A percentile compares a stretch with the other conserved stretches of the same genome.
These are phyloP conservation scores for Panicum virgatum DNA, from an alignment of 202 grass and related monocot genomes.

Conservation along the genomic window DNA sequence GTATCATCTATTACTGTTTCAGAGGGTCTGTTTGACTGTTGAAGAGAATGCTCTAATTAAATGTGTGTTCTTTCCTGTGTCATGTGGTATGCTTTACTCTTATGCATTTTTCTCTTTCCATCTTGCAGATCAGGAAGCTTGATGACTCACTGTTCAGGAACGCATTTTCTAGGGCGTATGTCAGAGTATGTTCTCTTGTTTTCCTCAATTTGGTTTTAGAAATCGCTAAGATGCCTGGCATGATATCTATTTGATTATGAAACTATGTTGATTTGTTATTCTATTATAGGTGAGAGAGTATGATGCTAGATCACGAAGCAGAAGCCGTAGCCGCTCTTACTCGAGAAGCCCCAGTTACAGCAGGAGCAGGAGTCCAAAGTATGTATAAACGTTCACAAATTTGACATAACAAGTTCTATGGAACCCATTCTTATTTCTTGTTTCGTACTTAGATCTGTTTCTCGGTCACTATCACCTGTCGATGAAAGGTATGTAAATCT, in stretches of 20 bases:
- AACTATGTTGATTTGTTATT: constrained; percentile 6
- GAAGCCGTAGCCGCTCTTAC: constrained; percentile 61
- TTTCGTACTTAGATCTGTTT: constrained; percentile 36
- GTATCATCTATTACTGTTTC: background rate
- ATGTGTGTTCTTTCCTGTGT: constrained; percentile 12
- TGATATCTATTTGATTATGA: constrained; percentile 6
- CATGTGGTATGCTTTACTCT: background rate
- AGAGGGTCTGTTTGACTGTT: constrained; percentile 6
- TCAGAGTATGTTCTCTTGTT: constrained; percentile 56
- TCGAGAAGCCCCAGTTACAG: constrained; percentile 65
- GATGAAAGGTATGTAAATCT: constrained; percentile 43
- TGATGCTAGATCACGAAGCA: constrained; percentile 59
- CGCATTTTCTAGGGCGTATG: constrained; percentile 88
- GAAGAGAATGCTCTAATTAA: background rate
- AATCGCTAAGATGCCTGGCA: constrained; percentile 12
- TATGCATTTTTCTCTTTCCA: background rate
- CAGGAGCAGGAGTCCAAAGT: constrained; percentile 55
- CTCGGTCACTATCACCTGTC: constrained; percentile 32
- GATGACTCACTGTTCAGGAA: constrained; percentile 85
- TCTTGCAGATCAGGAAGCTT: constrained; percentile 76
- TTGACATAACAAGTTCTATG: constrained; percentile 6
- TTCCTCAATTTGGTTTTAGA: background rate
- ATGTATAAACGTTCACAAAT: background rate
- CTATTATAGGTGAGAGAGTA: constrained; percentile 69
- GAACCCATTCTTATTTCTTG: constrained; percentile 17